Conservation (phyloP, 1,139 yeast species). For the Groenewaldozyma auringiensis region DNA sequence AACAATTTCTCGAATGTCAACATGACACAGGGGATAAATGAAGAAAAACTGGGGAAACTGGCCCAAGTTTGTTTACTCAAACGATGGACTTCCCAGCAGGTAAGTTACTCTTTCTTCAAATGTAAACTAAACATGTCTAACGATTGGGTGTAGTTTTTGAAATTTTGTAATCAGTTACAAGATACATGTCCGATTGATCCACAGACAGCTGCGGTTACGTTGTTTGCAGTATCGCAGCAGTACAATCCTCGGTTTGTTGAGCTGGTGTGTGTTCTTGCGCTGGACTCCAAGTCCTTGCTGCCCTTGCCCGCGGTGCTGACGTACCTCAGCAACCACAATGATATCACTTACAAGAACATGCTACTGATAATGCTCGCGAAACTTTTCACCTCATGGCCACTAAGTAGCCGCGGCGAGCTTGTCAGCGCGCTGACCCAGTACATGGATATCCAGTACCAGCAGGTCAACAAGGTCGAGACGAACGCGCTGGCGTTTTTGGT, state of each 20-base stretch:
- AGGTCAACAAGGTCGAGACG: constrained; percentile 1
- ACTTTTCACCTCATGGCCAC: constrained; percentile 8
- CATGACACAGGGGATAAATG: constrained; percentile 9
- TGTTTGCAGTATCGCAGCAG: constrained; percentile 6
- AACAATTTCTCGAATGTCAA: too few species aligned
- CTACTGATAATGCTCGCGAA: constrained; percentile 14
- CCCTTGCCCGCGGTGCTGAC: constrained; percentile 19
- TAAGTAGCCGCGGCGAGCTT: constrained; percentile 6
- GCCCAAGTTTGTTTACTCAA: constrained; percentile 17
- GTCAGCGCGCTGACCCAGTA: constrained; percentile 9
- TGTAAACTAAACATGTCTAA: background rate
- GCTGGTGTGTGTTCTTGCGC: constrained; percentile 25
- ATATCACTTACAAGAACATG: constrained; percentile 6
- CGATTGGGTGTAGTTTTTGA: constrained; percentile 17
- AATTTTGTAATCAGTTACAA: constrained; percentile 27
- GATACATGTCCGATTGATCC: constrained; percentile 20
- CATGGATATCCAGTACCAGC: constrained; percentile 4
- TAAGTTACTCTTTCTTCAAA: constrained; percentile 5
- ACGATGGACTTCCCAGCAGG: constrained; percentile 18
- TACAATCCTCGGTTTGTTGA: constrained; percentile 28
- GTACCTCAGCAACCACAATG: constrained; percentile 11
- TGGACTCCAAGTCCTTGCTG: constrained; percentile 24
- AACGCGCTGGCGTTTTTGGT: constrained; percentile 5
- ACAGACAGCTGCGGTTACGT: constrained; percentile 7
- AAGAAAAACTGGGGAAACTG: constrained; percentile 19